Evolutionary conservation across 441 rosid species (phyloP), one percentile per base, ranked within the genome.

Genomic region (Bruguiera hainesii): DNA sequence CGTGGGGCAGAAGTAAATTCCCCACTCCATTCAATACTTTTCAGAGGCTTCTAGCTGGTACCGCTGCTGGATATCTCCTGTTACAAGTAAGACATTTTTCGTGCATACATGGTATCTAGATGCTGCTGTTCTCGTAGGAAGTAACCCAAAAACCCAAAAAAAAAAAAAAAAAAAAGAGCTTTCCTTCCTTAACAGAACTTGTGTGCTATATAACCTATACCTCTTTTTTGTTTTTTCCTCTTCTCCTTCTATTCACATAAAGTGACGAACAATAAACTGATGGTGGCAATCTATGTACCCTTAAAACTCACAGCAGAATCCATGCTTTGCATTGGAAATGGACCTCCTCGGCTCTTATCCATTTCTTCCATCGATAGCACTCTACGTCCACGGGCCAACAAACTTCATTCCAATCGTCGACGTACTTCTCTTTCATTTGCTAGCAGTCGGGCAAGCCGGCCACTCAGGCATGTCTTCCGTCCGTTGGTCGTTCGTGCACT

Each of bases 141-240:
- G 81, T 49, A 80, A 78, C 19, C 15, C 0, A 63, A 46, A 65
- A 51, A 11, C 19, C 4, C 0, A 60, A 35, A 65, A 51, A 11
- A 63, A 35, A 63, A 0, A 60, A 46, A 65, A 51, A 11, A 63
- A 26, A 63, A 51, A 29, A 82, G 73, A 84, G 62, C 86, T 68
- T 84, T 85, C n/a, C 93, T 80, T 85, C 48, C 48, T 13, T 42
- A 3, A 73, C 63, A 67, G 56, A 59, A 18, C 25, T 50, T 60
- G 69, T 26, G 69, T 56, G 21, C 4, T 48, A 11, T 42, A 9
- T 42, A 9, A 16, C 11, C 8, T 19, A 11, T 31, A 39, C 48
- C 31, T 3, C 5, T 29, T 4, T 29, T 29, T 3, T 29, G 3
- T 29, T 29, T 29, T 3, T 29, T 29, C 0, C 3, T 29, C 4